Percentiles rank a stretch among this genome's conserved stretches.
These are phyloP conservation scores for Ichthyophthirius multifiliis DNA, from an alignment of 169 alveolate species.

Conservation along the genomic window DNA sequence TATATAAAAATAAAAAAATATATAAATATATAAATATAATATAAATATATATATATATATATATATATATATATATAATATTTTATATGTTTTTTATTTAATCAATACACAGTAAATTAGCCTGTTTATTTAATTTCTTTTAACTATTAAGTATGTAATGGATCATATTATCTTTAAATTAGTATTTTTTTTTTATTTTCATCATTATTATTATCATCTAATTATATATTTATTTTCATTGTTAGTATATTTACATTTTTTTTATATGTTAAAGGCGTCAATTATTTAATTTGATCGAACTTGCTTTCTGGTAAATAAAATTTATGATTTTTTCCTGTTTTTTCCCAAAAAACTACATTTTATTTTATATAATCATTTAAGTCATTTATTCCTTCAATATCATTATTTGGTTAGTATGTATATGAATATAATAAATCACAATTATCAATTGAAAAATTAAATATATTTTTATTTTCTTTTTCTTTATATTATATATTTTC, in stretches of 20 bases:
- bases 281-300: not conserved
- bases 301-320: not conserved
- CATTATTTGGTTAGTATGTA: no score
- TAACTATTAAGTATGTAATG: not conserved
- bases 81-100: no score
- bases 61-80: no score
- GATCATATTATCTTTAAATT: no score
- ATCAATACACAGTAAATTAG: no score
- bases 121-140: not conserved
- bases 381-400: no score
- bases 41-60: not conserved
- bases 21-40: not conserved
- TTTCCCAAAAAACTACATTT: not conserved
- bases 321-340: not conserved
- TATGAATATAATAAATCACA: no score
- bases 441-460: no score
- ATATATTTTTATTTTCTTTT: no score
- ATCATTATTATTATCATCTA: not conserved
- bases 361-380: not conserved
- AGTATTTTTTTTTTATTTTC: not conserved
- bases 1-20: not conserved
- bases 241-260: not conserved
- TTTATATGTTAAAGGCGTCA: not conserved
- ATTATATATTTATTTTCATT: not conserved
- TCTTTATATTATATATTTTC: no score